These are phyloP conservation scores for Pseudogymnoascus sp. DNA, from an alignment of 2,329 filamentous ascomycete species.

Conservation along the genomic window DNA sequence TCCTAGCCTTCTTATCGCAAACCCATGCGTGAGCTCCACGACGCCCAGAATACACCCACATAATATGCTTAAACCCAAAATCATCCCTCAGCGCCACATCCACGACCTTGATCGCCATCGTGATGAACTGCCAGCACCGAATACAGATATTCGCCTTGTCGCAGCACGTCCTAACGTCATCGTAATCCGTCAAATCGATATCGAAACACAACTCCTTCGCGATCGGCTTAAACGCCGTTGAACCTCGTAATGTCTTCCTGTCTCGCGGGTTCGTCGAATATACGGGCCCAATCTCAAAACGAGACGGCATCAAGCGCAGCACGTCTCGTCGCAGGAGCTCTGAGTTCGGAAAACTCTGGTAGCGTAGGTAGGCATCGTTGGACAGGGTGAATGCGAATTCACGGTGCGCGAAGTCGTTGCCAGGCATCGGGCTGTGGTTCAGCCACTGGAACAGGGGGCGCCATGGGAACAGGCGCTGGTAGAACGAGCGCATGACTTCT, in stretches of 20 bases:
- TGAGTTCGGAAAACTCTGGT: constrained; percentile 67
- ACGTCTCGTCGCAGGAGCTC: constrained; percentile 84
- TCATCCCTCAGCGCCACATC: constrained; percentile 83
- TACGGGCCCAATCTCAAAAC: constrained; percentile 97
- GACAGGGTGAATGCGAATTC: constrained; percentile 95
- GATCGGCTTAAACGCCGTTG: constrained; percentile 73
- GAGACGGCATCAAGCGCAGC: constrained; percentile 75
- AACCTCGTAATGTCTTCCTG: constrained; percentile 76
- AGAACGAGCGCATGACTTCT: constrained; percentile 86
- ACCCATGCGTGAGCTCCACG: constrained; percentile 98
- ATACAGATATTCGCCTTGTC: constrained; percentile 85
- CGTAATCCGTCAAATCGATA: constrained; percentile 99
- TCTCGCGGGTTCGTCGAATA: constrained; percentile 92
- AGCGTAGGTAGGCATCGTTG: constrained; percentile 86
- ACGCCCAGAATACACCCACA: constrained; percentile 98
- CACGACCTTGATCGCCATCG: constrained; percentile 92
- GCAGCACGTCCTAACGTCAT: constrained; percentile 93
- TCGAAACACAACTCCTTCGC: constrained; percentile 96
- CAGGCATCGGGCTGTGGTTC: constrained; percentile 81
- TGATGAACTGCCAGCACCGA: constrained; percentile 95
- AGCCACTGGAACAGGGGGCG: constrained; percentile 95
- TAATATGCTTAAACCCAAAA: constrained; percentile 92
- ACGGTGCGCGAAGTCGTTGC: constrained; percentile 81
- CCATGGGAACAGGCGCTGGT: constrained; percentile 92
- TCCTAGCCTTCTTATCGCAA: constrained; percentile 78